Conservation (phyloP, 139 green algal species). For the Zygnema cylindricum region DNA sequence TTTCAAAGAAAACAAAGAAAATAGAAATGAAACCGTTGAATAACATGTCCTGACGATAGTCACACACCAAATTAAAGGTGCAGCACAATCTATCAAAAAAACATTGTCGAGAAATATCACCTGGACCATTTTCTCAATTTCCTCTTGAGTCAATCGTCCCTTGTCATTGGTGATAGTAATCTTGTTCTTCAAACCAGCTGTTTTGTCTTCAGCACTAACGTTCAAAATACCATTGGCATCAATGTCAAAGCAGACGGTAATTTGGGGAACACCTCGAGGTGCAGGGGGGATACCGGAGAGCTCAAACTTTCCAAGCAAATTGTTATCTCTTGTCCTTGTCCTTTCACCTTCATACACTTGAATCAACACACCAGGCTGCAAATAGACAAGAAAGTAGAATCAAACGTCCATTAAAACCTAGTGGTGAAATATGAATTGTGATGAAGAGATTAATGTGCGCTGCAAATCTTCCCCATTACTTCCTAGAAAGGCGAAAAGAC, state of each 20-base stretch:
- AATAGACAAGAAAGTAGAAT: slow-evolving; percentile 96
- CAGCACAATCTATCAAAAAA: too few relatives aligned
- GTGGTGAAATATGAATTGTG: slow-evolving; percentile 97
- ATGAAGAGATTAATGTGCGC: too few relatives aligned
- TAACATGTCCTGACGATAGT: too few relatives aligned
- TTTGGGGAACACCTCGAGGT: slow-evolving; percentile 93
- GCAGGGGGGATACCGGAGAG: slow-evolving; percentile 97
- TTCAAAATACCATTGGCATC: slow-evolving; percentile 98
- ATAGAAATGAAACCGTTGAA: too few relatives aligned
- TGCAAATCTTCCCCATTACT: slow-evolving; percentile 88
- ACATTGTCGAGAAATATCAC: too few relatives aligned
- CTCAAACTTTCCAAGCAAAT: slow-evolving; percentile 92
- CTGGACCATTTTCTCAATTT: slow-evolving; percentile 9
- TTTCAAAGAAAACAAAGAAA: too few relatives aligned
- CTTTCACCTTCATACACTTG: slow-evolving; percentile 93
- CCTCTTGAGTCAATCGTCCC: slow-evolving; percentile 74
- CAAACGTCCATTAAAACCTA: slow-evolving; percentile 99
- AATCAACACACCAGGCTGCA: slow-evolving; percentile 95
- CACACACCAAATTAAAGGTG: too few relatives aligned
- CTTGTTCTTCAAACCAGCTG: slow-evolving; percentile 93
- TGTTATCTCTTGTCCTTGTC: slow-evolving; percentile 89
- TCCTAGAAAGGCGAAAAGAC: slow-evolving; percentile 91
- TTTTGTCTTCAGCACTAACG: slow-evolving; percentile 94
- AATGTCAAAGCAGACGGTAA: slow-evolving; percentile 95
- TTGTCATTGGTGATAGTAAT: slow-evolving; percentile 98